Evolutionary conservation across 106 monocot genomes (phyloP), one percentile per base, ranked within the genome.

Genomic region (Phalaenopsis equestris): DNA sequence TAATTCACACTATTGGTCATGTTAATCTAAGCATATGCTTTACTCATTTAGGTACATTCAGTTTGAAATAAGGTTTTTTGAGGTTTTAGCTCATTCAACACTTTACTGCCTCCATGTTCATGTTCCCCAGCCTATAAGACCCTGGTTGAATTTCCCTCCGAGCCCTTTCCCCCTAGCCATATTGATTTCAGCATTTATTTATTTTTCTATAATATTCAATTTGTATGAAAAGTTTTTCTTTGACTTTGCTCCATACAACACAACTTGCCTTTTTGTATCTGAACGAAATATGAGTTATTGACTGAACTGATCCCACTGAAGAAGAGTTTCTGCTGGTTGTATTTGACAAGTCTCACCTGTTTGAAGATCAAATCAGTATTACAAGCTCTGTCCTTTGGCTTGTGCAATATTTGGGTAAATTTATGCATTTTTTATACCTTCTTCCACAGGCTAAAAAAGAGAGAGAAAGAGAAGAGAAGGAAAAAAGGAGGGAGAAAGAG

Each of bases 401-500:
- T 39, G 2, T 38, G 36, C 39, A 41, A 39, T 39, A 70, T 70
- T 36, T 24, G 9, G 64, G 8, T 65, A 8, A 65, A 65, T 64
- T 52, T 23, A 64, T 65, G 64, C 24, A 65, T 65, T 24, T 24
- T 15, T 17, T 42, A 30, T 78, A 41, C 3, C 36, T 9, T 58
- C 19, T 8, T 61, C 10, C 79, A 49, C 75, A 97, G 97, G 92
- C 79, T 5, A 98, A 87, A 81, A 94, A 90, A 81, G 97, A 98
- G 79, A 94, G 82, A 83, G 93, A 91, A 80, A 86, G 86, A 76
- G 90, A 88, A 75, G 89, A 90, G 58, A 93, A 92, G 79, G 95
- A 90, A 18, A 87, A 80, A 81, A 86, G 86, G 77, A 89, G 90
- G 24, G 90, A 92, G 43, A 94, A 82, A 77, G 97, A 94, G 46